Base-by-base conservation (phyloP, 2,329 filamentous ascomycete genomes). In the Xylaria sp. region DNA sequence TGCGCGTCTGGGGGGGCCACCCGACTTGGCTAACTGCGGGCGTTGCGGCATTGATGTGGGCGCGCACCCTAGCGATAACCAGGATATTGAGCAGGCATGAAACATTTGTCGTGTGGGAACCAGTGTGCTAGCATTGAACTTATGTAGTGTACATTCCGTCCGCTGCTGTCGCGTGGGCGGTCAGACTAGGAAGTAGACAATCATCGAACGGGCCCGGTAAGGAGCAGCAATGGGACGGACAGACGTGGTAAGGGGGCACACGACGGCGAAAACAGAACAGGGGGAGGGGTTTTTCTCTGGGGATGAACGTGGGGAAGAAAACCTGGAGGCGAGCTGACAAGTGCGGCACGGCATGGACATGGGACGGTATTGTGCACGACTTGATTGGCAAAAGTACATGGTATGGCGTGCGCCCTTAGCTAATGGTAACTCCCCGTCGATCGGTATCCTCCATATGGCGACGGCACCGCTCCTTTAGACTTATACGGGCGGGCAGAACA, bases 221-320 rank as follows among this genome's bases (percentile, higher is more conserved):
- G 48, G 55, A 18, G 43, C 39, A 55, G 62, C 36, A 67, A 58
- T 60, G 13, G 62, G 51, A 61, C 57, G 8, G 52, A 66, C 57
- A 9, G 52, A 66, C 54, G 52, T 48, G 68, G 65, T 49, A 68
- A 64, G 62, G 62, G 56, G 60, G 52, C 61, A 66, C 64, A 66
- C 64, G 64, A 72, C 62, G 31, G 28, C 52, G 60, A 59, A 39
- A 43, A 54, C 60, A 63, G 2, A 25, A n/a, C n/a, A 3, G 25
- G 54, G 67, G 64, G 57, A 46, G 15, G 33, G 55, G 10, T 54
- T 54, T 54, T 60, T 64, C 33, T 64, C 61, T 54, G 59, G 66
- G 59, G 62, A 39, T 54, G 12, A 67, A 57, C 57, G 62, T 69
- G 69, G 70, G 70, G 70, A 71, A 67, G 67, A 67, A 68, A 71